Conservation (phyloP, 2,329 filamentous ascomycete species). For the Hymenoscyphus scutula region DNA sequence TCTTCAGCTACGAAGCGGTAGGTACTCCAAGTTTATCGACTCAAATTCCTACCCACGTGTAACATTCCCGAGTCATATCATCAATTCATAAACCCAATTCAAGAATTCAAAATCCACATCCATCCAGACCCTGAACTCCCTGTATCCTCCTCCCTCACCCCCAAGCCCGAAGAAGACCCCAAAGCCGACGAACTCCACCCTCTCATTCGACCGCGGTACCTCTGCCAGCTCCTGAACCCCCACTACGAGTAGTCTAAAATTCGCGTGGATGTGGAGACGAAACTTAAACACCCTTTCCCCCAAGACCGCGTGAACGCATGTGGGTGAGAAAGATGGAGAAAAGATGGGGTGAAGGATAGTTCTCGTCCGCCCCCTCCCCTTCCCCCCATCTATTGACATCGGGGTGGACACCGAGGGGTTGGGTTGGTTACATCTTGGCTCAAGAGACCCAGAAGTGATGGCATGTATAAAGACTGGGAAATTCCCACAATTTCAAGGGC, state of each 20-base stretch:
- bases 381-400: not conserved
- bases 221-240: not conserved
- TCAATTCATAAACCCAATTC: too few relatives aligned
- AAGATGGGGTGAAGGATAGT: not conserved
- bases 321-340: not conserved
- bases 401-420: not conserved
- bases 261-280: too few relatives aligned
- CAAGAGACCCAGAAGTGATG: too few relatives aligned
- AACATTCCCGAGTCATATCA: too few relatives aligned
- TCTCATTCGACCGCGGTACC: not conserved
- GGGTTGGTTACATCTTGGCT: not conserved
- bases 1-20: not conserved
- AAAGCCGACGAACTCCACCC: not conserved
- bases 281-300: too few relatives aligned
- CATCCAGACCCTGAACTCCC: not conserved
- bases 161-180: not conserved
- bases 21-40: not conserved
- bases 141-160: not conserved
- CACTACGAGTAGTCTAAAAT: not conserved
- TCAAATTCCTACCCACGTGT: too few relatives aligned
- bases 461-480: not conserved
- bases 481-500: not conserved
- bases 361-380: not conserved
- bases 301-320: not conserved
- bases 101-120: not conserved